These are phyloP conservation scores for Hypoxylon sp. DNA, from an alignment of 2,329 filamentous ascomycete species.

Conservation along the genomic window DNA sequence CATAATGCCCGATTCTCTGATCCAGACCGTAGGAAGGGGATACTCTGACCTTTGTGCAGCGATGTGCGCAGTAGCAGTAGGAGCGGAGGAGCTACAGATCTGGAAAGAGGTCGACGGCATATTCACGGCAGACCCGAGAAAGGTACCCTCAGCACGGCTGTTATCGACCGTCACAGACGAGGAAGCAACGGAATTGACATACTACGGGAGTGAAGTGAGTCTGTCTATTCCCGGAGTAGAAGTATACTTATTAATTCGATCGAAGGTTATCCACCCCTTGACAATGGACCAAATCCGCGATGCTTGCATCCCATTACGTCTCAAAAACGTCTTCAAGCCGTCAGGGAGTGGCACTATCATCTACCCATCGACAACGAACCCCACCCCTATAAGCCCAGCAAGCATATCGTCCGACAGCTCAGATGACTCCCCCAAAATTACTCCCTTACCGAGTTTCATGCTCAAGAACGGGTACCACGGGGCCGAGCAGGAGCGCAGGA, in stretches of 20 bases:
- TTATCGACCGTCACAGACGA: constrained; percentile 79
- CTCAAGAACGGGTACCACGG: constrained; percentile 52
- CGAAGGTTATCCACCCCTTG: constrained; percentile 81
- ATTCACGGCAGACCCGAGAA: constrained; percentile 81
- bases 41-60: constrained; percentile 81
- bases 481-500: constrained; percentile 49
- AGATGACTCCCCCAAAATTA: constrained; percentile 18
- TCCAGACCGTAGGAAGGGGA: constrained; percentile 76
- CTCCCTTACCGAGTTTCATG: constrained; percentile 50
- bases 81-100: constrained; percentile 76
- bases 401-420: constrained; percentile 24
- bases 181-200: constrained; percentile 83
- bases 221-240: not conserved
- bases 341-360: constrained; percentile 73
- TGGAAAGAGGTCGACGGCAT: constrained; percentile 84
- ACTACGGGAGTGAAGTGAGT: constrained; percentile 71
- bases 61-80: constrained; percentile 74
- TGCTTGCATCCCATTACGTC: constrained; percentile 72
- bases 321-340: constrained; percentile 78
- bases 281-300: constrained; percentile 84
- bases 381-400: constrained; percentile 35
- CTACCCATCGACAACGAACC: constrained; percentile 62
- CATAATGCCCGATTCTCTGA: constrained; percentile 74
- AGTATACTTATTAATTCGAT: constrained; percentile 30
- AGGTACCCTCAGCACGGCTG: constrained; percentile 82